Evolutionary conservation across 768 basidiomycete genomes (phyloP), one percentile per base, ranked within the genome.

Genomic region (Mycena filopes): DNA sequence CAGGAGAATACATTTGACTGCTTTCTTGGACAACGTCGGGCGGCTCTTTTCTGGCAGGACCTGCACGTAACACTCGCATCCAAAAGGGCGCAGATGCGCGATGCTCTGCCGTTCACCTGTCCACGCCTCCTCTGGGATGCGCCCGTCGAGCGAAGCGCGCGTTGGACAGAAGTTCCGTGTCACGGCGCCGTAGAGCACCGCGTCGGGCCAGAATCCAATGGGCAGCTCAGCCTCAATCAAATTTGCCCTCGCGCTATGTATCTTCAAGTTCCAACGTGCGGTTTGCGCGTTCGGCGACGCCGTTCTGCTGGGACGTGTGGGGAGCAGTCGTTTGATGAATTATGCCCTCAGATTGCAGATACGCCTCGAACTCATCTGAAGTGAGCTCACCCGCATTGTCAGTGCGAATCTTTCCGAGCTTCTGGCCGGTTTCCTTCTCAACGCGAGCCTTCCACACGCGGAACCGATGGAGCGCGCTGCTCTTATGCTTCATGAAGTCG

Each of bases 241-340:
- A 13, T 43, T 50, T 12, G 41, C 13, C 1, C 58, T 40, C 28
- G 49, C 49, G 18, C 41, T 28, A 12, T 77, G n/a, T n/a, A n/a
- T n/a, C n/a, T n/a, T n/a, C n/a, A n/a, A n/a, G 69, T 0, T 74
- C 18, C 0, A 77, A 41, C 0, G 73, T 74, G 13, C 61, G 13
- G 50, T 77, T 79, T 9, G 65, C 55, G 1, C 73, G 36, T 38
- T 83, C 79, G 0, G 77, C 79, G 0, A 79, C 54, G 0, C 80
- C 74, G 38, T 79, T 79, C 36, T 80, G 74, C 11, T 68, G 46
- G 0, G 76, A 77, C 3, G 72, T 70, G 23, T 78, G 73, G 0
- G 76, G 76, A 0, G 70, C 69, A 0, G 75, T 79, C 0, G 64
- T 67, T 18, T 81, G 70, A 0, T 75, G 23, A 1, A 72, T 59